These are phyloP conservation scores for Phanerochaete sordida DNA, from an alignment of 768 basidiomycete species.

Conservation along the genomic window DNA sequence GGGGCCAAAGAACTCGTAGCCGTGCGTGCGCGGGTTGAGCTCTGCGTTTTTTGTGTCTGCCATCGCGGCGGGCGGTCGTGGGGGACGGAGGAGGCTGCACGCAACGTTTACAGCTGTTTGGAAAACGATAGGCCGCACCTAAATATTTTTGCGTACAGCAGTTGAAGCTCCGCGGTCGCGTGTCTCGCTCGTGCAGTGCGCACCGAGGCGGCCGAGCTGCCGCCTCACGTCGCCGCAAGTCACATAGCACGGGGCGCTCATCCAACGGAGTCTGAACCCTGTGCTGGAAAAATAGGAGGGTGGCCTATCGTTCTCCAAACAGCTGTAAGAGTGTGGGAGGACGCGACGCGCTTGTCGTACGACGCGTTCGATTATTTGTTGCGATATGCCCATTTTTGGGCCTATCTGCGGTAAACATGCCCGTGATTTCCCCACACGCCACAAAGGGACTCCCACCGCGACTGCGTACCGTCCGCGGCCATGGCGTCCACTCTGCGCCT, in stretches of 20 bases:
- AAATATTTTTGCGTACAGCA: no score
- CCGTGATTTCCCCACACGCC: neutral
- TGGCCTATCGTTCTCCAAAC: no score
- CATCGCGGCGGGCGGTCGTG: constrained; percentile 3
- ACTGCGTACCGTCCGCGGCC: neutral
- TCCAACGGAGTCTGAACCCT: no score
- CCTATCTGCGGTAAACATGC: neutral
- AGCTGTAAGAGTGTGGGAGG: neutral
- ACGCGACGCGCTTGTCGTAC: constrained; percentile 2
- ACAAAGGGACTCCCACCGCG: neutral
- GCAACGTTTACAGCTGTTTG: neutral
- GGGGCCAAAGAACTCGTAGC: constrained; percentile 83
- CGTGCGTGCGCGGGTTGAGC: constrained; percentile 62
- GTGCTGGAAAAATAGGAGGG: no score
- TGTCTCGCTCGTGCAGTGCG: no score
- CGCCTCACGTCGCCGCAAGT: no score
- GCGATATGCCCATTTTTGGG: neutral
- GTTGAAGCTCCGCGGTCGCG: no score
- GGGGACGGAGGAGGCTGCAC: neutral
- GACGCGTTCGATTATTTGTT: neutral
- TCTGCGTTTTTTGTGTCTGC: constrained; percentile 1
- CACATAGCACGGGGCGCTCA: no score
- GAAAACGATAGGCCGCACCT: no score
- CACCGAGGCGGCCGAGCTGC: no score
- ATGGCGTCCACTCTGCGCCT: neutral